Conservation (phyloP, 176 grass and related monocot species). For the Poa pratensis region DNA sequence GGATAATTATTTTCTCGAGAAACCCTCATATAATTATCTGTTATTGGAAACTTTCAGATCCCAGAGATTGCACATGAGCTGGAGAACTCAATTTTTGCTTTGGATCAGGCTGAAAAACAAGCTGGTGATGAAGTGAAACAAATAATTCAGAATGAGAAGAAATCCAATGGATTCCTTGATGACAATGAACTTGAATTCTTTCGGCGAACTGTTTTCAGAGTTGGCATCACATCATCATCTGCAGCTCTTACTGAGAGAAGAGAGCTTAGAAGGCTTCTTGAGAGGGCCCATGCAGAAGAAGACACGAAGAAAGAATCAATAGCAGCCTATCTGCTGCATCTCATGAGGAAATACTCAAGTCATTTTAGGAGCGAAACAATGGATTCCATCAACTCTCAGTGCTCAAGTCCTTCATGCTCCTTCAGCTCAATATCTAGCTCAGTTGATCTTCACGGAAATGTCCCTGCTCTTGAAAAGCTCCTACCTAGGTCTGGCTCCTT, state of each 20-base stretch:
- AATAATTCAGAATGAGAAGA: slow-evolving; percentile 59
- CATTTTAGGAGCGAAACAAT: slow-evolving; percentile 55
- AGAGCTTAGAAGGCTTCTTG: slow-evolving; percentile 71
- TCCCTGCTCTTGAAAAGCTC: slow-evolving; percentile 36
- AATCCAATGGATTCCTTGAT: slow-evolving; percentile 49
- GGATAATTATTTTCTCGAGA: background rate
- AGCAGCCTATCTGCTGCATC: slow-evolving; percentile 63
- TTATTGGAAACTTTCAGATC: slow-evolving; percentile 52
- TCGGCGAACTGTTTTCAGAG: slow-evolving; percentile 50
- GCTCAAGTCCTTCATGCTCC: slow-evolving; percentile 58
- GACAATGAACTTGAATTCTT: slow-evolving; percentile 70
- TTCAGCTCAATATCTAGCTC: slow-evolving; percentile 33
- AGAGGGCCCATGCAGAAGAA: slow-evolving; percentile 57
- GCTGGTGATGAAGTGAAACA: slow-evolving; percentile 56
- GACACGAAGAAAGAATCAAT: slow-evolving; percentile 67
- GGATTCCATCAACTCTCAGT: slow-evolving; percentile 50
- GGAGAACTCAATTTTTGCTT: slow-evolving; percentile 55
- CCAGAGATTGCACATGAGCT: slow-evolving; percentile 55
- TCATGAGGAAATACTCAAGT: slow-evolving; percentile 72
- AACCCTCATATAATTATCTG: slow-evolving; percentile 28
- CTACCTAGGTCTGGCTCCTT: slow-evolving; percentile 49
- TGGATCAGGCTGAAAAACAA: slow-evolving; percentile 73
- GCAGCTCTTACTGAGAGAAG: slow-evolving; percentile 81
- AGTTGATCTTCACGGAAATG: slow-evolving; percentile 40
- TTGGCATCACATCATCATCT: slow-evolving; percentile 59